Evolutionary conservation across 2,329 filamentous ascomycete genomes (phyloP), one percentile per base, ranked within the genome.

Genomic region (Clarireedia hainanense): DNA sequence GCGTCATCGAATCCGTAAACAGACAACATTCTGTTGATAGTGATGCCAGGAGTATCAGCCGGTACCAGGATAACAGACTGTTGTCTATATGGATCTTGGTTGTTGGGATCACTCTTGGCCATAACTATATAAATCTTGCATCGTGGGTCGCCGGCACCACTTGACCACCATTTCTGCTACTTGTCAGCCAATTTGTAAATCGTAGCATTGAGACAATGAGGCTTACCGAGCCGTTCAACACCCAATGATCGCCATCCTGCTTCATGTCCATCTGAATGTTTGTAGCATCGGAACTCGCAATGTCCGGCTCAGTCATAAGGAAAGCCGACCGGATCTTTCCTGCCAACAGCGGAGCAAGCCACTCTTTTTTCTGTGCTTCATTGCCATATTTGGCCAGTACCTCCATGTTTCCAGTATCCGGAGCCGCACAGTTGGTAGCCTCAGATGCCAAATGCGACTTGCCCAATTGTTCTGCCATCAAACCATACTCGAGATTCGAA

Each of bases 1-100:
- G 94, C 94, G 66, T 99, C 94, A 71, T 97, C 94, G 74, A 91
- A 97, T 57, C 94, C 94, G 73, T 95, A 96, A 62, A 97, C 92
- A 50, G 80, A 86, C 55, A 99, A 78, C 89, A 96, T 96, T 64
- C 94, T 86, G 73, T 96, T 82, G 65, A 97, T 86, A n/a, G 84
- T 95, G 67, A 97, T 86, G 56, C 94, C 94, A 20, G 88, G 86
- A 1, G 88, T 84, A 61, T 81, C 78, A 17, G 88, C 83, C 2
- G 91, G 89, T 15, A 97, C 94, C 27, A 97, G 78, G 50, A 97
- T 81, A 60, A 99, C 91, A 26, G 91, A 96, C 73, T 97, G 94
- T 69, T 96, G 91, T 68, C 81, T 82, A 80, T 97, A 96, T 23
- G 84, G 76, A 70, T 91, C 85, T 61, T 79, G 74, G 76, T 95